These are phyloP conservation scores for Nectriaceae sp. DNA, from an alignment of 2,329 filamentous ascomycete genomes.

Conservation along the genomic window DNA sequence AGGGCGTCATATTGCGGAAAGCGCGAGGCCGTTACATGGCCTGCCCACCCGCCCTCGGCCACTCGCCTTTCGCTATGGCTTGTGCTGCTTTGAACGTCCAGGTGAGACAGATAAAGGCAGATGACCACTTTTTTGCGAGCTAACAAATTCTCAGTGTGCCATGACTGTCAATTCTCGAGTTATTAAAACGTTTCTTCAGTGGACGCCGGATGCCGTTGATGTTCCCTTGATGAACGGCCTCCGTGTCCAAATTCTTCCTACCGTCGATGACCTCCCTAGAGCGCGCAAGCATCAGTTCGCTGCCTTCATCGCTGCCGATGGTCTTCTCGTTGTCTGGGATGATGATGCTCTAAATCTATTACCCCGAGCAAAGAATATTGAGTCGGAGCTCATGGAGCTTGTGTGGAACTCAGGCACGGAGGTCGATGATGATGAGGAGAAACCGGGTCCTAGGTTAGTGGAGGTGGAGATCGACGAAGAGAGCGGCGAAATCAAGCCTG, in stretches of 20 bases:
- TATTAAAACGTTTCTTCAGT: slow-evolving; percentile 76
- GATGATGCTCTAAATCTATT: slow-evolving; percentile 75
- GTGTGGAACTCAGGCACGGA: slow-evolving; percentile 67
- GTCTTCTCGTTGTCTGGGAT: slow-evolving; percentile 78
- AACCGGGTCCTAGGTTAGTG: slow-evolving; percentile 45
- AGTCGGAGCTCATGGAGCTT: slow-evolving; percentile 75
- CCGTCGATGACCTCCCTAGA: slow-evolving; percentile 67
- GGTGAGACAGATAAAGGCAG: too few relatives aligned
- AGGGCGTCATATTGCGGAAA: slow-evolving; percentile 74
- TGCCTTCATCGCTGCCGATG: slow-evolving; percentile 73
- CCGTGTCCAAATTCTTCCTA: slow-evolving; percentile 74
- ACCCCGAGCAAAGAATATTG: slow-evolving; percentile 69
- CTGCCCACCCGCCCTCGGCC: slow-evolving; percentile 65
- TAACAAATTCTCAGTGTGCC: slow-evolving; percentile 55
- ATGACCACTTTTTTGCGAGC: too few relatives aligned
- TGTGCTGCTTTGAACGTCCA: slow-evolving; percentile 72
- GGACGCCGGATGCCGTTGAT: slow-evolving; percentile 71
- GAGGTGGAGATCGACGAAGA: slow-evolving; percentile 70
- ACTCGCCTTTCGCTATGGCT: slow-evolving; percentile 64
- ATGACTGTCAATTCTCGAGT: slow-evolving; percentile 82
- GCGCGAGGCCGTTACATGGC: slow-evolving; percentile 69
- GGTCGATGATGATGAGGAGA: slow-evolving; percentile 55
- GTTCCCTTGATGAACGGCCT: slow-evolving; percentile 76
- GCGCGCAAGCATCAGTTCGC: slow-evolving; percentile 80
- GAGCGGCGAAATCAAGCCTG: slow-evolving; percentile 65